Conservation (phyloP, 2,329 filamentous ascomycete genomes). For the Sclerotinia subarctica region DNA sequence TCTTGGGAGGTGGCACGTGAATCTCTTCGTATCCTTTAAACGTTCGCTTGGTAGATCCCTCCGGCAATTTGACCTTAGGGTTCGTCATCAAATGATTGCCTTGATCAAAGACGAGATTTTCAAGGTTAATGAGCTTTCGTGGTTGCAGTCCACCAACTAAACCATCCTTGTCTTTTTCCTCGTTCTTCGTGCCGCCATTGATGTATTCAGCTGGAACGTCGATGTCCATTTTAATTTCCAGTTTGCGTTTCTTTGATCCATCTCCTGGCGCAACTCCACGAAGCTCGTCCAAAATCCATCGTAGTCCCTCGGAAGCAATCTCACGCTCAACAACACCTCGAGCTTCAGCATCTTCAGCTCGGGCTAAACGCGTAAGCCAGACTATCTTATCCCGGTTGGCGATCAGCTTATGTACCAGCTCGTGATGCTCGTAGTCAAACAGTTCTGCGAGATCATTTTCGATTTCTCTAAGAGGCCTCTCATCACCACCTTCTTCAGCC, state of each 20-base stretch:
- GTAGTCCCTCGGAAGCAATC: constrained; percentile 85
- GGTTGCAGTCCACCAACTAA: constrained; percentile 83
- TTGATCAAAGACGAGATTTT: constrained; percentile 95
- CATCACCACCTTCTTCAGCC: constrained; percentile 72
- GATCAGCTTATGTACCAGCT: constrained; percentile 86
- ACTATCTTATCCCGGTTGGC: constrained; percentile 91
- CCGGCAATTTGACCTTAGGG: constrained; percentile 85
- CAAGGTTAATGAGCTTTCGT: constrained; percentile 82
- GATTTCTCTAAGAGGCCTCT: constrained; percentile 84
- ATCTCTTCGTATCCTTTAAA: constrained; percentile 99
- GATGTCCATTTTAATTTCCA: constrained; percentile 95
- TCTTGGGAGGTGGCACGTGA: constrained; percentile 90
- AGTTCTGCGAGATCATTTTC: constrained; percentile 98
- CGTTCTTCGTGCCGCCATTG: constrained; percentile 47
- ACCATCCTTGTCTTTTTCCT: constrained; percentile 60
- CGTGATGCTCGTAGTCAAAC: constrained; percentile 95
- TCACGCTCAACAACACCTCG: constrained; percentile 78
- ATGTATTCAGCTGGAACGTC: constrained; percentile 65
- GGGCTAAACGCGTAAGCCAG: constrained; percentile 87
- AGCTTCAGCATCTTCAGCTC: constrained; percentile 75
- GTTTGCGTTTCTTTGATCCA: constrained; percentile 57
- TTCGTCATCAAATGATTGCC: constrained; percentile 99
- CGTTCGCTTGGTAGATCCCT: constrained; percentile 89
- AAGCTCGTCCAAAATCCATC: constrained; percentile 84
- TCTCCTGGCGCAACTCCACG: constrained; percentile 65